Conservation (phyloP, 192 early-diverging fungal species). For the Podila epigama region DNA sequence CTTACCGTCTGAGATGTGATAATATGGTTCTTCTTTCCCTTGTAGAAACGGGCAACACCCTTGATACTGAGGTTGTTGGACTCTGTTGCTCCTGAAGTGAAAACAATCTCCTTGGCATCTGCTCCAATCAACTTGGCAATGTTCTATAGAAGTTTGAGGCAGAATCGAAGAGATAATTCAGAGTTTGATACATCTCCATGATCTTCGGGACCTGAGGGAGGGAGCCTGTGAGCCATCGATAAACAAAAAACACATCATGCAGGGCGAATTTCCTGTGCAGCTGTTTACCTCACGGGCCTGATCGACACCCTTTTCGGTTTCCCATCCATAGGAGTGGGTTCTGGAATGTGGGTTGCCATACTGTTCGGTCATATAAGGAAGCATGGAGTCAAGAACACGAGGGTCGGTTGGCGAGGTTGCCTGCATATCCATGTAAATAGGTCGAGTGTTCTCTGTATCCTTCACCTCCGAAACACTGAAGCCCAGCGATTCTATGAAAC, state of each 20-base stretch:
- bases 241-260: too few relatives aligned
- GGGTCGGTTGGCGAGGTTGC: conserved; percentile 95
- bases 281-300: conserved; percentile 75
- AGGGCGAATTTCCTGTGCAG: background rate
- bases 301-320: conserved; percentile 90
- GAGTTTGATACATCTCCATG: too few relatives aligned
- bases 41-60: conserved; percentile 95
- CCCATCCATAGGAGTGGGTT: conserved; percentile 98
- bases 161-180: background rate
- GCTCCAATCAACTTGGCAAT: conserved; percentile 89
- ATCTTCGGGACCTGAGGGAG: too few relatives aligned
- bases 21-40: conserved; percentile 91
- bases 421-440: conserved; percentile 95
- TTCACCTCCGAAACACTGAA: conserved; percentile 54
- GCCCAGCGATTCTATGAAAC: conserved; percentile 62
- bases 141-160: too few relatives aligned
- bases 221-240: too few relatives aligned
- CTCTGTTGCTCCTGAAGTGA: conserved; percentile 96
- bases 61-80: conserved; percentile 95
- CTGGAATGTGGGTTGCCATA: conserved; percentile 98
- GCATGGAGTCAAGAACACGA: conserved; percentile 92
- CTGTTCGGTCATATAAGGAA: conserved; percentile 90
- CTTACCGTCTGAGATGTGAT: conserved; percentile 91
- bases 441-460: conserved; percentile 55
- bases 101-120: conserved; percentile 96